These are phyloP conservation scores for Wallacemonas rigidus DNA, from an alignment of 208 protist species.

Conservation along the genomic window DNA sequence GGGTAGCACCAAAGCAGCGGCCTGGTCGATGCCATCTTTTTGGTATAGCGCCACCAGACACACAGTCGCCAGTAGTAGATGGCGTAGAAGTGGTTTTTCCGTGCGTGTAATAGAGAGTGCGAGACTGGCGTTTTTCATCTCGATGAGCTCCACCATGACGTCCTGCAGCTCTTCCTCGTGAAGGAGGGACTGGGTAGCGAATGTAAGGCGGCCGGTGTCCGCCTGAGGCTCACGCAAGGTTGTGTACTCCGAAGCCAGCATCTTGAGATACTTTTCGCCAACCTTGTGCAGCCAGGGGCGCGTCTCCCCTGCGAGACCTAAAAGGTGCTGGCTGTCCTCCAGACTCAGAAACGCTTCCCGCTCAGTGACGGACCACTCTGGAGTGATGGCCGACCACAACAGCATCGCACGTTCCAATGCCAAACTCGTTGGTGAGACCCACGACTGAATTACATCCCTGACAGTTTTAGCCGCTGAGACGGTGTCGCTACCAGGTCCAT, in stretches of 20 bases:
- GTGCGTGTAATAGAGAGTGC: neutral
- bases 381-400: neutral
- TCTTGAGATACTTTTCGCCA: conserved; percentile 44
- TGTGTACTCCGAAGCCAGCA: conserved; percentile 49
- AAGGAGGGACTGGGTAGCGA: conserved; percentile 32
- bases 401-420: neutral
- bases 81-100: conserved; percentile 1
- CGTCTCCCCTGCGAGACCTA: neutral
- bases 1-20: neutral
- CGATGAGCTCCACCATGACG: conserved; percentile 2
- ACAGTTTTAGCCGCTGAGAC: neutral
- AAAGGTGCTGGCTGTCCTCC: neutral
- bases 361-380: neutral
- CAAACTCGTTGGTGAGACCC: neutral
- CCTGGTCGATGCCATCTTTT: neutral
- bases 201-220: conserved; percentile 36
- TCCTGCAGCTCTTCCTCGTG: conserved; percentile 27
- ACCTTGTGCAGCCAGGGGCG: conserved; percentile 21
- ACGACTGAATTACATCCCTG: neutral
- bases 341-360: neutral
- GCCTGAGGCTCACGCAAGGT: conserved; percentile 21
- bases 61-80: neutral
- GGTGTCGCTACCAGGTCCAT: neutral
- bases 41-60: neutral
- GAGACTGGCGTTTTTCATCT: neutral